A percentile compares a stretch with the other conserved stretches of the same genome.
Evolutionary conservation across 2,329 filamentous ascomycete species (phyloP).

Genomic region (Lasiodiplodia hormozganensis): DNA sequence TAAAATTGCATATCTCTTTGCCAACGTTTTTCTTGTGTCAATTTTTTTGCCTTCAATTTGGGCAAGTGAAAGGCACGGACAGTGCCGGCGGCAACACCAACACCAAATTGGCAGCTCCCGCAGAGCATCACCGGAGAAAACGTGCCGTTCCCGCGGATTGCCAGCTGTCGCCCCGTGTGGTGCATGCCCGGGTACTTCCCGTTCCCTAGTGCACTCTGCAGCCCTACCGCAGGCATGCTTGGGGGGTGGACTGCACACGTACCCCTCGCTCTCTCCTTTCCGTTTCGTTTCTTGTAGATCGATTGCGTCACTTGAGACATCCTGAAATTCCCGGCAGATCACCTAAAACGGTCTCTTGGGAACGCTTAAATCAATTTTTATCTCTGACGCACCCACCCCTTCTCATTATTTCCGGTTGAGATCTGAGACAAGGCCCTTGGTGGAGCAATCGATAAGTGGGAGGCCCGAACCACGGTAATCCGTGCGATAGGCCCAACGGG

Average conservation of each 20-base stretch:
- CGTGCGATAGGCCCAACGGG: not conserved
- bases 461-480: not conserved
- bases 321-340: not conserved
- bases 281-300: slow-evolving; percentile 24
- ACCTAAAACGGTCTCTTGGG: not conserved
- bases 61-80: not conserved
- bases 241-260: not conserved
- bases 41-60: not conserved
- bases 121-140: not conserved
- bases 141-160: not conserved
- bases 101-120: not conserved
- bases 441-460: not conserved
- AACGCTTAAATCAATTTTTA: not conserved
- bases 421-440: slow-evolving; percentile 4
- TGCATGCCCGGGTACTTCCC: not conserved
- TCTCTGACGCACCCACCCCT: not conserved
- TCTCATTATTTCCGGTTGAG: not conserved
- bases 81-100: not conserved
- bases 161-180: not conserved
- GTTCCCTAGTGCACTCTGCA: not conserved
- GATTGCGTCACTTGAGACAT: slow-evolving; percentile 17
- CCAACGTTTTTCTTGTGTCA: not conserved
- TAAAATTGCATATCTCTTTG: not conserved
- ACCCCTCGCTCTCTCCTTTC: slow-evolving; percentile 1
- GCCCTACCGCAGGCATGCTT: not conserved